Base-by-base conservation (phyloP, 495 filamentous ascomycete genomes). In the Penicillium soppii region DNA sequence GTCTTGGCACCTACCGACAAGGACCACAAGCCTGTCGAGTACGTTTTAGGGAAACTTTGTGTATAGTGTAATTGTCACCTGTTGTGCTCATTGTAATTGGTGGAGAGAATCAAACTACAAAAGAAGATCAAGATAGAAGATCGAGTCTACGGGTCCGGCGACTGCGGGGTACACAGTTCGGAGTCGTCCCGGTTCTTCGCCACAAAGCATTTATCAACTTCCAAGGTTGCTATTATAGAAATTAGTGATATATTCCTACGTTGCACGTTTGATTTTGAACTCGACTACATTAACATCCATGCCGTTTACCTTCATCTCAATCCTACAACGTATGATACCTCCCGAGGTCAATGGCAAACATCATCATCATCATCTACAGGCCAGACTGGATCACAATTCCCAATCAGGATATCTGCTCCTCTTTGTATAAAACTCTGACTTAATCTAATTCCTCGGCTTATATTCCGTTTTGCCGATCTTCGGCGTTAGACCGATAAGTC, bases 1-100 rank as follows among this genome's bases (percentile, higher is more conserved):
- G n/a, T n/a, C 20, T 17, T 47, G 13, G 15, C 22, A 54, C 59
- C 30, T 59, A 72, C 70, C 70, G 63, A 52, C 70, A 73, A 21
- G 65, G 60, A 39, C 59, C 67, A 49, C 70, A 73, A 22, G 70
- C 70, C 54, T 73, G 70, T 7, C 69, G 65, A 5, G 70, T 63
- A 13, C 70, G 57, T 52, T 69, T 72, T 3, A 65, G 32, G 10
- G 61, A 62, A 15, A 67, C 61, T 47, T 60, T 67, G 47, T 67
- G 64, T 27, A 67, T 62, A 1, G 54, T 45, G 20, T 67, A 64
- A 27, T 67, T 67, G 15, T 67, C 58, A 43, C 51, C 52, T 0
- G 52, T 25, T 13, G 58, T 22, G 41, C 52, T 62, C 64, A 65
- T 67, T n/a, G n/a, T n/a, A 21, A 7, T 43, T 6, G 25, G 9